Evolutionary conservation across 768 basidiomycete species (phyloP).

Genomic region (Clitopilus hobsonii): DNA sequence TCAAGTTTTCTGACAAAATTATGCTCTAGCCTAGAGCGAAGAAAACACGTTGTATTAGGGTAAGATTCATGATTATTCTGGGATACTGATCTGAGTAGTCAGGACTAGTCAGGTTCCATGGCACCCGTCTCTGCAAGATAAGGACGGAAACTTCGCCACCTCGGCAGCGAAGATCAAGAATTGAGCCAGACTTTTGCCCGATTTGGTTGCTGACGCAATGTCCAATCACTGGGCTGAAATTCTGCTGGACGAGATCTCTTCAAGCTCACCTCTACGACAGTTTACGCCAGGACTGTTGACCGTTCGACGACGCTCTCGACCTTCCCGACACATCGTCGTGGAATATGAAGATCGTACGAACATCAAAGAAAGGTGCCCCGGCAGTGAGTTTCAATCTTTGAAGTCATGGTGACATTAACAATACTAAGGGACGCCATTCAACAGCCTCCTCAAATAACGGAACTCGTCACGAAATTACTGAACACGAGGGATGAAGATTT

Average conservation of each 20-base stretch:
- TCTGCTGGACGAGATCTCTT: conserved; percentile 10
- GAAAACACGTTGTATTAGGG: too few relatives aligned
- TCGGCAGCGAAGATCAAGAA: not conserved
- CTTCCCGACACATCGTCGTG: conserved; percentile 41
- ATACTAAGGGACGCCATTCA: not conserved
- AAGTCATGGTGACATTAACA: not conserved
- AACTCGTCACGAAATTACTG: conserved; percentile 69
- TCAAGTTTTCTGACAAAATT: too few relatives aligned
- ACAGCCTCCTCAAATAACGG: conserved; percentile 76
- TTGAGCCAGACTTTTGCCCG: conserved; percentile 5
- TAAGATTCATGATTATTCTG: too few relatives aligned
- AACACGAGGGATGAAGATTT: conserved; percentile 70
- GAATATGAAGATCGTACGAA: conserved; percentile 86
- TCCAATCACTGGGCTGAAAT: conserved; percentile 12
- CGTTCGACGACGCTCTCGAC: conserved; percentile 12
- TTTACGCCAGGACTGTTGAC: conserved; percentile 4
- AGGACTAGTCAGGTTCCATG: too few relatives aligned
- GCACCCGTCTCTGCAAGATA: too few relatives aligned
- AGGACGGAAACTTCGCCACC: too few relatives aligned
- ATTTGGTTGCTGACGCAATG: conserved; percentile 22
- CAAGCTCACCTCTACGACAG: conserved; percentile 8
- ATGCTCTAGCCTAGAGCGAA: too few relatives aligned
- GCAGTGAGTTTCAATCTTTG: conserved; percentile 48
- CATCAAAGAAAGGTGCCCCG: conserved; percentile 75
- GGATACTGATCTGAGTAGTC: too few relatives aligned